Base-by-base conservation (phyloP, 352 stramenopile genomes). In the Pythium utonaiense region DNA sequence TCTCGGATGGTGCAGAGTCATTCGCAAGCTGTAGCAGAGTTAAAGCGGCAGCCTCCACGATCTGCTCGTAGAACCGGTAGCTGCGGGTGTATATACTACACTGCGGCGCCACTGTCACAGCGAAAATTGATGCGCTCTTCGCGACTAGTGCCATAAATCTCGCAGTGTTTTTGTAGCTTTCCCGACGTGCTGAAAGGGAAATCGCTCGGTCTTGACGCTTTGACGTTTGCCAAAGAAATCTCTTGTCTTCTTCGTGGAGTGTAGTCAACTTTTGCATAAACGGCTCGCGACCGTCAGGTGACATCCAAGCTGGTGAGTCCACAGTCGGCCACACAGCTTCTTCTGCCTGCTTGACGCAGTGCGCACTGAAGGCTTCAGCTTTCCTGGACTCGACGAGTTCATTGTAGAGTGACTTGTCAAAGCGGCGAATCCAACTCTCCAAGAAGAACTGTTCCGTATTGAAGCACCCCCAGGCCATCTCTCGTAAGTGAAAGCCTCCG, bases 401-500 rank as follows among this genome's bases (percentile, higher is more conserved):
- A 38, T 47, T 53, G 9, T 65, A 38, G 1, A 69, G 44, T 27
- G 56, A 64, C 14, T 57, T 33, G 25, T 66, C 9, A 40, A 40
- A 49, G 3, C 56, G 38, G 4, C 52, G 49, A 5, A 71, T 41
- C 41, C 45, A 75, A 10, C 62, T 17, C 3, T 76, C 66, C 1
- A 44, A 30, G 6, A 77, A 80, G 53, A 77, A 69, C 6, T 21
- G 25, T 14, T 66, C 60, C 1, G 74, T 44, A 9, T 30, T 60
- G 16, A 19, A 7, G 0, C 44, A 13, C 30, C 36, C 25, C 25
- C 70, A 55, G 0, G 51, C 22, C 3, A 75, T 19, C 0, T 19
- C 16, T 12, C 82, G 75, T 13, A 82, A 54, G 1, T 57, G 50
- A 30, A 83, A 64, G 13, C 48, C 27, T 21, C 57, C 48, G 1